Conservation (phyloP, 2,329 filamentous ascomycete species). For the Paraphoma sp. region DNA sequence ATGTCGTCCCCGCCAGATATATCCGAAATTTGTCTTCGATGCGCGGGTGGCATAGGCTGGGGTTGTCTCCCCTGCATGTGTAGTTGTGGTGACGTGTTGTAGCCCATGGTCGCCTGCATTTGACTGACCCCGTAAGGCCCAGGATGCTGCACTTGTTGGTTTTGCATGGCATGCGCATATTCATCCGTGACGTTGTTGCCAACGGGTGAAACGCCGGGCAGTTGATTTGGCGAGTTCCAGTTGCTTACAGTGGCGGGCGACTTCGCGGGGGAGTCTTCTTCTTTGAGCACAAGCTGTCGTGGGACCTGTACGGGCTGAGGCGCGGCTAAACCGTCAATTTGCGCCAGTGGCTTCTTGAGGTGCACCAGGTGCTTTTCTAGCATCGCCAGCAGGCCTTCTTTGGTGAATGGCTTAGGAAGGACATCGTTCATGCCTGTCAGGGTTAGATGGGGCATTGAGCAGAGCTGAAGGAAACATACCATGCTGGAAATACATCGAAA, state of each 20-base stretch:
- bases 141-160: slow-evolving; percentile 40
- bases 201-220: slow-evolving; percentile 64
- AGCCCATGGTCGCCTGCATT: slow-evolving; percentile 46
- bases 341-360: slow-evolving; percentile 69
- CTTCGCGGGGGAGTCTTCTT: slow-evolving; percentile 68
- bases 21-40: slow-evolving; percentile 67
- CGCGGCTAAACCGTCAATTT: slow-evolving; percentile 57
- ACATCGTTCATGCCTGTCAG: slow-evolving; percentile 92
- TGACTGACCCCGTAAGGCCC: slow-evolving; percentile 46
- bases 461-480: slow-evolving; percentile 64
- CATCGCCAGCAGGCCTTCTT: slow-evolving; percentile 77
- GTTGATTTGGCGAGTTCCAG: slow-evolving; percentile 68
- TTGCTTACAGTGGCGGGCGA: slow-evolving; percentile 66
- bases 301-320: slow-evolving; percentile 59
- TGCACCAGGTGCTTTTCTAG: slow-evolving; percentile 89
- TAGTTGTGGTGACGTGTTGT: slow-evolving; percentile 48
- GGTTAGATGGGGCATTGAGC: slow-evolving; percentile 30
- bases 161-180: slow-evolving; percentile 55
- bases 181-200: slow-evolving; percentile 55
- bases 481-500: slow-evolving; percentile 95
- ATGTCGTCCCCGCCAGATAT: slow-evolving; percentile 62
- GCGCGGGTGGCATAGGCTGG: slow-evolving; percentile 32
- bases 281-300: slow-evolving; percentile 63
- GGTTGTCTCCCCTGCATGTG: slow-evolving; percentile 43
- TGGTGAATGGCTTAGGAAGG: slow-evolving; percentile 94